Evolutionary conservation across 108 stramenopile species (phyloP).

Genomic region (Bacterosira constricta): DNA sequence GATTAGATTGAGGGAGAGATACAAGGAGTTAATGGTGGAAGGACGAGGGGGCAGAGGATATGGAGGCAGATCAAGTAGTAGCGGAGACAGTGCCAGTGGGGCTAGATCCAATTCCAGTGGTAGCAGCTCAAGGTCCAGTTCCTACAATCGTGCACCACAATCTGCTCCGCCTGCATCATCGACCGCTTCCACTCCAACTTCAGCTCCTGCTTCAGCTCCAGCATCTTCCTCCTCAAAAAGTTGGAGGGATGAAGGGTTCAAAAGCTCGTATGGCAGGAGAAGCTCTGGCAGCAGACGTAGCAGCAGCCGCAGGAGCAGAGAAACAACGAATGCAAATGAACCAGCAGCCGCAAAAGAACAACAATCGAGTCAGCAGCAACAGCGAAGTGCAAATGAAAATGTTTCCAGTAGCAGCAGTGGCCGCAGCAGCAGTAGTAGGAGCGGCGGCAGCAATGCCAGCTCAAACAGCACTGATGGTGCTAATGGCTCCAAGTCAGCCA

Average conservation of each 20-base stretch:
- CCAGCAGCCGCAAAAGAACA: constrained; percentile 6
- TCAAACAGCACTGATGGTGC: too few relatives aligned
- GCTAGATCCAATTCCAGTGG: constrained; percentile 3
- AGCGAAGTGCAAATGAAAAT: neutral
- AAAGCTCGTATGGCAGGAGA: constrained; percentile 32
- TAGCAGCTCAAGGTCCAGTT: neutral
- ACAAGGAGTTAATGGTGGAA: constrained; percentile 71
- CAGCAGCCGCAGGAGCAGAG: constrained; percentile 31
- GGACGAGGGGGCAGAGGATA: constrained; percentile 54
- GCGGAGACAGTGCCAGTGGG: neutral
- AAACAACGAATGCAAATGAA: neutral
- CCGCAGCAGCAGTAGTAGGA: neutral
- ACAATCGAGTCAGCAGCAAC: constrained; percentile 14
- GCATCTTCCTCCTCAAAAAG: constrained; percentile 32
- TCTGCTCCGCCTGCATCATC: constrained; percentile 19
- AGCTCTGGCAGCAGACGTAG: constrained; percentile 49
- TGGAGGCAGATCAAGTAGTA: constrained; percentile 13
- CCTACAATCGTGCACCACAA: neutral
- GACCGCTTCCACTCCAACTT: constrained; percentile 5
- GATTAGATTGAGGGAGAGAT: constrained; percentile 71
- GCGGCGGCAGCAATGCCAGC: neutral
- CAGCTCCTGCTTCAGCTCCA: constrained; percentile 15
- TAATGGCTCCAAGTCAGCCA: too few relatives aligned
- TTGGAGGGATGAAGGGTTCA: constrained; percentile 55
- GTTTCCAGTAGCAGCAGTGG: neutral